Percentiles rank a stretch among this genome's conserved stretches.
These are phyloP conservation scores for Echeveria elegans DNA, from an alignment of 164 flowering plant genomes.

Conservation along the genomic window DNA sequence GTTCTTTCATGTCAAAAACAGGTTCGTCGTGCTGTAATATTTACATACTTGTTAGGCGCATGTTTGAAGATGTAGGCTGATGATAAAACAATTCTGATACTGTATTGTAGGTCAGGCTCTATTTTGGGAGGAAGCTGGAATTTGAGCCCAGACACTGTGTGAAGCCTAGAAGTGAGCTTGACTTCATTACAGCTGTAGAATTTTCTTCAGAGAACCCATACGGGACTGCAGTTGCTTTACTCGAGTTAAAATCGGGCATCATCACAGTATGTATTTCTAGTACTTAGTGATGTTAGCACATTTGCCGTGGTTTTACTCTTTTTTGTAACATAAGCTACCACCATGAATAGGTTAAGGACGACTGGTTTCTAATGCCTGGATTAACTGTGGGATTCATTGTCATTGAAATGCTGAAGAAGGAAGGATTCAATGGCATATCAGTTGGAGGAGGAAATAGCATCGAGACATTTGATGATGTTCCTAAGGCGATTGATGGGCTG, in stretches of 20 bases:
- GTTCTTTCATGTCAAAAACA: background rate
- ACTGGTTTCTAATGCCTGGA: constrained; percentile 53
- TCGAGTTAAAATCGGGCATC: constrained; percentile 56
- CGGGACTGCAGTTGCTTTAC: constrained; percentile 66
- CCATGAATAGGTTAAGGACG: constrained; percentile 51
- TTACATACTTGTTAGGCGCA: too few relatives aligned
- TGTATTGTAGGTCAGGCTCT: constrained; percentile 51
- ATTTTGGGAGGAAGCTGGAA: constrained; percentile 65
- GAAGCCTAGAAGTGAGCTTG: constrained; percentile 33
- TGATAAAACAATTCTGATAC: background rate
- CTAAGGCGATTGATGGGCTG: constrained; percentile 13
- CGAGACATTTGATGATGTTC: constrained; percentile 7
- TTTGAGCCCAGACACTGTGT: constrained; percentile 44
- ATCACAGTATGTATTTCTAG: constrained; percentile 37
- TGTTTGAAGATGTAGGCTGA: background rate
- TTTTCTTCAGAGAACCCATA: constrained; percentile 68
- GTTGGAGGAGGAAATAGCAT: constrained; percentile 14
- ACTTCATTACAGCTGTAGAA: constrained; percentile 65
- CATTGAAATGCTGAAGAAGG: constrained; percentile 36
- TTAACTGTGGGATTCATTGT: constrained; percentile 44
- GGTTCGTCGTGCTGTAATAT: background rate
- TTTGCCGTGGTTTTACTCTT: background rate
- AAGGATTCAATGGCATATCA: constrained; percentile 31
- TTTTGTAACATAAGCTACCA: background rate
- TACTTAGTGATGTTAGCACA: background rate